A percentile compares a stretch with the other conserved stretches of the same genome.
phyloP scores from a whole-genome alignment of 257 asterid genomes.

The Gardenia jasminoides region DNA sequence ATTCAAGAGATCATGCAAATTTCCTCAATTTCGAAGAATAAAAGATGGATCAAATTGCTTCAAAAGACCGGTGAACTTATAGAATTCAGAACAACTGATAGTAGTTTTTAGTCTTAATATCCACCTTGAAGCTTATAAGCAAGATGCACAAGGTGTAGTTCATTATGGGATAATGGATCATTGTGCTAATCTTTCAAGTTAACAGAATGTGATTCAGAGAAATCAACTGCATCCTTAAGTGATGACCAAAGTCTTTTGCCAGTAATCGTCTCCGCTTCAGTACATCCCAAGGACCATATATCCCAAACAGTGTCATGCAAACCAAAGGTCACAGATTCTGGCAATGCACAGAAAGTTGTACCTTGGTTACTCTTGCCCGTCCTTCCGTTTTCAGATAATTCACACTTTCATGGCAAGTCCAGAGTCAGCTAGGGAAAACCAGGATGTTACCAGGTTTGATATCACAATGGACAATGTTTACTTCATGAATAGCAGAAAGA shows the following conservation, averaged over 20 bases:
- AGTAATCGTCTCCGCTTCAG: neutral
- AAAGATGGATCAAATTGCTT: too few relatives aligned
- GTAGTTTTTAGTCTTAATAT: too few relatives aligned
- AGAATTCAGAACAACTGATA: too few relatives aligned
- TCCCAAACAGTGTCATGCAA: neutral
- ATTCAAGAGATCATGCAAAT: too few relatives aligned
- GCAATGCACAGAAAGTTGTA: neutral
- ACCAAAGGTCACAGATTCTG: neutral
- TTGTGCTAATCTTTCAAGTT: too few relatives aligned
- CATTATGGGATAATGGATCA: too few relatives aligned
- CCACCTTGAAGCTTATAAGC: too few relatives aligned
- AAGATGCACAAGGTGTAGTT: too few relatives aligned
- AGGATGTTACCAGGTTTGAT: conserved; percentile 6
- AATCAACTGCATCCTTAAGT: too few relatives aligned
- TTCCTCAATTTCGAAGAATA: too few relatives aligned
- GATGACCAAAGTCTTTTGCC: neutral
- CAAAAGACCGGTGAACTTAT: too few relatives aligned
- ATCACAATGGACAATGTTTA: neutral
- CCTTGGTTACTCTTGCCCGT: neutral
- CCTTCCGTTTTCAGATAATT: neutral
- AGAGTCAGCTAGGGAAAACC: conserved; percentile 3
- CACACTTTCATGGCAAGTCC: neutral
- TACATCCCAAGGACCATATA: neutral
- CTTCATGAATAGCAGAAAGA: neutral
- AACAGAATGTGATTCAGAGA: too few relatives aligned